Base-by-base conservation (phyloP, 2,329 filamentous ascomycete species). In the Pyrenophora teres region DNA sequence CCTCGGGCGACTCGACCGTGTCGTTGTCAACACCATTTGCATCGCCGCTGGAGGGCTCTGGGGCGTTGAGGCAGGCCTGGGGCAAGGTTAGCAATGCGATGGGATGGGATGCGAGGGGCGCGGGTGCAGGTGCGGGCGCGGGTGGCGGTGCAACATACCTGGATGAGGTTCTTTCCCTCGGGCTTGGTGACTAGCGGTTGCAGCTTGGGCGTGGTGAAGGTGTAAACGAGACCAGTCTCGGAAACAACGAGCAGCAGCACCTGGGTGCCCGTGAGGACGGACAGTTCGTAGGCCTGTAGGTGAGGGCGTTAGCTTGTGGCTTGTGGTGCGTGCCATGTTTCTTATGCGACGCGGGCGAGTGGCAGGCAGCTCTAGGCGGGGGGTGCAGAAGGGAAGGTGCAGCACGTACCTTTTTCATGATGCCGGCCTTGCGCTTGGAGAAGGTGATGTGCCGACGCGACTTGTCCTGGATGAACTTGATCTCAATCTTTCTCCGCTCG, bases 391-490 rank as follows among this genome's bases (percentile, higher is more conserved):
- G 32, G n/a, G 32, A 15, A 12, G 32, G n/a, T 19, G 13, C 21
- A n/a, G n/a, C 23, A 82, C 87, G 65, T 75, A 97, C 94, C 92
- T 97, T 97, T 84, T 99, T 97, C 94, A 99, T 97, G 78, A 99
- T 97, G 68, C 94, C 94, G 50, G 94, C 94, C 83, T 99, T 99
- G 76, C 94, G 91, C 87, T 99, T 99, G 67, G 93, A 97, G 77
- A 99, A 97, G 70, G 94, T 97, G 75, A 97, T 99, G 81, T 99
- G 94, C 59, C 94, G 89, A 80, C 94, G 92, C 80, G 93, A 97
- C 83, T 99, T 99, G 80, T 99, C 94, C 78, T 92, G 93, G 77
- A 99, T 99, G 81, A 99, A 99, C 84, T 99, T 99, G 81, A 99
- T 99, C 79, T 99, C 94, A 71, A 99, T 99, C 88, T 99, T 99